Percentiles rank a stretch among this genome's conserved stretches.
These are phyloP conservation scores for Ajuga chamaepitys DNA, from an alignment of 257 asterid genomes.

Conservation along the genomic window DNA sequence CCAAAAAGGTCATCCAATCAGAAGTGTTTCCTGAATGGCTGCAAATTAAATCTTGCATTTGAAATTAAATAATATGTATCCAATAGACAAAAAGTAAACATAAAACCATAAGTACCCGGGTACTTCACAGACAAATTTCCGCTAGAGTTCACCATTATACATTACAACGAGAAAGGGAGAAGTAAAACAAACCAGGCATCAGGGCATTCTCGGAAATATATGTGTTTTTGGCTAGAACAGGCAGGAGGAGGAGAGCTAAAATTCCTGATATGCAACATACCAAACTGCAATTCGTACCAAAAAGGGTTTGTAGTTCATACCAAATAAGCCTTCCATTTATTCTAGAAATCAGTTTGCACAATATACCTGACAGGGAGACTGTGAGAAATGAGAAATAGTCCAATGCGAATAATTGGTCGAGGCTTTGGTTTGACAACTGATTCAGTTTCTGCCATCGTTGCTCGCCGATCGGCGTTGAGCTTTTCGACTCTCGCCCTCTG, in stretches of 20 bases:
- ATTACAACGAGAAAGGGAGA: background rate
- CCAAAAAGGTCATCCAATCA: background rate
- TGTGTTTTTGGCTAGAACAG: slow-evolving; percentile 86
- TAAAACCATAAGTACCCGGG: no score
- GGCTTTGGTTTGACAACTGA: slow-evolving; percentile 44
- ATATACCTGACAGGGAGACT: slow-evolving; percentile 58
- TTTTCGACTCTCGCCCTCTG: background rate
- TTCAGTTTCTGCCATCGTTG: slow-evolving; percentile 49
- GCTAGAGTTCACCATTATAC: background rate
- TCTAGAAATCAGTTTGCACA: background rate
- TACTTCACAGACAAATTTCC: background rate
- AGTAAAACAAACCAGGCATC: slow-evolving; percentile 72
- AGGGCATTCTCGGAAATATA: slow-evolving; percentile 90
- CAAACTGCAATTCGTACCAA: slow-evolving; percentile 45
- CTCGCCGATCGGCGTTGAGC: slow-evolving; percentile 22
- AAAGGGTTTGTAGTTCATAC: slow-evolving; percentile 1
- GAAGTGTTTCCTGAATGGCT: background rate
- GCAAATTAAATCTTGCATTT: background rate
- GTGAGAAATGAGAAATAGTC: slow-evolving; percentile 67
- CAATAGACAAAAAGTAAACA: background rate
- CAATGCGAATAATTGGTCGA: slow-evolving; percentile 79
- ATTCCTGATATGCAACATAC: slow-evolving; percentile 72
- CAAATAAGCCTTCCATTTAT: background rate
- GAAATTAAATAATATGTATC: background rate
- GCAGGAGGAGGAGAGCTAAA: slow-evolving; percentile 67